phyloP scores from a whole-genome alignment of 2,329 filamentous ascomycete species.

The Diaporthe australafricana region DNA sequence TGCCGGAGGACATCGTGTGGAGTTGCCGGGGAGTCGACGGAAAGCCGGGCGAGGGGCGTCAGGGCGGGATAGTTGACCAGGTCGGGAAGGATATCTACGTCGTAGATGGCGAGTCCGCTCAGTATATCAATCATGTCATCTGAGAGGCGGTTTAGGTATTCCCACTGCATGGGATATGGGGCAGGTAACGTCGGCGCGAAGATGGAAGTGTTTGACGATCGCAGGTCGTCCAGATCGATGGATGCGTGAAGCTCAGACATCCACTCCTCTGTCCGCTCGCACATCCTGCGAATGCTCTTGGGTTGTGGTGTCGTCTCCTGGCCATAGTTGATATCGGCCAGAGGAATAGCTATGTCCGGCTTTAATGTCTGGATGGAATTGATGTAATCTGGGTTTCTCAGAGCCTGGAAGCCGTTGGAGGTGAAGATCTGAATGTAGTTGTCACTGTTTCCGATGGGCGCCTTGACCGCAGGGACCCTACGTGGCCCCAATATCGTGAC shows the following conservation, averaged over 20 bases:
- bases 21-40: conserved; percentile 74
- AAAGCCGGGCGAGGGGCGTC: conserved; percentile 75
- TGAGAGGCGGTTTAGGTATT: conserved; percentile 80
- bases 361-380: conserved; percentile 72
- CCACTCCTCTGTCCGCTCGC: conserved; percentile 87
- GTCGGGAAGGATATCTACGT: conserved; percentile 75
- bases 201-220: conserved; percentile 50
- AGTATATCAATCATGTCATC: conserved; percentile 70
- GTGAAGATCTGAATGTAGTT: conserved; percentile 82
- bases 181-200: conserved; percentile 81
- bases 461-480: conserved; percentile 78
- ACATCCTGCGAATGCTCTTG: conserved; percentile 86
- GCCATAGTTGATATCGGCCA: conserved; percentile 75
- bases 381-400: conserved; percentile 77
- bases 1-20: conserved; percentile 85
- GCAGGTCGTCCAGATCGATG: conserved; percentile 47
- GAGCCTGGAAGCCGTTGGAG: conserved; percentile 83
- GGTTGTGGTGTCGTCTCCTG: conserved; percentile 64
- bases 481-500: conserved; percentile 82
- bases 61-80: conserved; percentile 69
- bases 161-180: conserved; percentile 78
- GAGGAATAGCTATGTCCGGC: conserved; percentile 83
- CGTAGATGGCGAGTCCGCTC: conserved; percentile 82
- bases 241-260: conserved; percentile 73
- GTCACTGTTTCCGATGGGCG: conserved; percentile 78